A percentile compares a stretch with the other conserved stretches of the same genome.
Conservation (phyloP, 179 eudicot species). For the Camellia oleifera region DNA sequence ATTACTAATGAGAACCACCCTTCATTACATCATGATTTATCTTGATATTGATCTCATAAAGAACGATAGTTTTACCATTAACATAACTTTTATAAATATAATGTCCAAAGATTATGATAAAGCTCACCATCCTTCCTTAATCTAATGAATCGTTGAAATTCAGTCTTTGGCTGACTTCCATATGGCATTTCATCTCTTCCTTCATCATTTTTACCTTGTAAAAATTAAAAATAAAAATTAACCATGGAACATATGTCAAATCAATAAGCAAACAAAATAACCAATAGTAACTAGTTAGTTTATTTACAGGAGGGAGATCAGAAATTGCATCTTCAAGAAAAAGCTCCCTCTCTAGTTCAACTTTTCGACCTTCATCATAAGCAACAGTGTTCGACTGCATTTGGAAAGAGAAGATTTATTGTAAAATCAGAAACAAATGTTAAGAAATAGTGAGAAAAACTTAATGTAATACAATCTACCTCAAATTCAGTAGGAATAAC, state of each 20-base stretch:
- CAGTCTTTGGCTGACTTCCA: not conserved
- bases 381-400: slow-evolving; percentile 49
- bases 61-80: too few species aligned
- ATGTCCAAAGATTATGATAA: not conserved
- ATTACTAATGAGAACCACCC: too few species aligned
- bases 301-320: slow-evolving; percentile 70
- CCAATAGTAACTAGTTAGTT: not conserved
- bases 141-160: slow-evolving; percentile 3
- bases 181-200: not conserved
- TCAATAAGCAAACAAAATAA: not conserved
- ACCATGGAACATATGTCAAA: not conserved
- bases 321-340: slow-evolving; percentile 73
- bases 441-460: not conserved
- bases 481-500: too few species aligned
- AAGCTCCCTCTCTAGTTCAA: slow-evolving; percentile 42
- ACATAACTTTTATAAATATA: not conserved
- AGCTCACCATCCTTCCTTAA: slow-evolving; percentile 2
- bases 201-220: not conserved
- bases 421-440: not conserved
- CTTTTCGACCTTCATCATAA: slow-evolving; percentile 32
- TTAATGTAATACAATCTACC: too few species aligned
- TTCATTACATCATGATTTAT: too few species aligned
- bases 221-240: not conserved
- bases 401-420: not conserved
- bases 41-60: too few species aligned